Conservation (phyloP, 2,329 filamentous ascomycete genomes). For the Biscogniauxia mediterranea region DNA sequence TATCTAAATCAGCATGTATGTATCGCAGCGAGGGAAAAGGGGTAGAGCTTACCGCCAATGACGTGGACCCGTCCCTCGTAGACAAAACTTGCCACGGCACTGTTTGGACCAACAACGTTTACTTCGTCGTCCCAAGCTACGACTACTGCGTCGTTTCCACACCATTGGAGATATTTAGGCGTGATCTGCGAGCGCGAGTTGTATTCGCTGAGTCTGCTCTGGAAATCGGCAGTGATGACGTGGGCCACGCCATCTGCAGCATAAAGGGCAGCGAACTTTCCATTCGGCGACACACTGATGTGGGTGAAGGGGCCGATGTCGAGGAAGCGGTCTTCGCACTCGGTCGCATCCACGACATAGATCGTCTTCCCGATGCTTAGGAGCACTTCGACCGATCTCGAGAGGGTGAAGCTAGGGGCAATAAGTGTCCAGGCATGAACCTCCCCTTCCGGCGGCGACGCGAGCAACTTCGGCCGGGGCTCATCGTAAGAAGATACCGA, state of each 20-base stretch:
- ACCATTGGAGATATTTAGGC: constrained; percentile 91
- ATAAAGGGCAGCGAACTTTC: constrained; percentile 83
- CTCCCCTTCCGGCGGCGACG: constrained; percentile 70
- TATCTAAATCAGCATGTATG: constrained; percentile 30
- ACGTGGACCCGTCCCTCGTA: constrained; percentile 92
- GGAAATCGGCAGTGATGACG: constrained; percentile 94
- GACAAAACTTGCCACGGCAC: constrained; percentile 73
- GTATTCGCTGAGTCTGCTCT: constrained; percentile 87
- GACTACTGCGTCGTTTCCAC: constrained; percentile 88
- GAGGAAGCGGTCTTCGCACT: constrained; percentile 86
- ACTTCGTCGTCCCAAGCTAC: constrained; percentile 98
- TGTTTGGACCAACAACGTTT: constrained; percentile 84
- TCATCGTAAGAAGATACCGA: constrained; percentile 88
- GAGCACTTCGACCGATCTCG: constrained; percentile 88
- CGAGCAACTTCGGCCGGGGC: constrained; percentile 80
- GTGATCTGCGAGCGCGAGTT: constrained; percentile 81
- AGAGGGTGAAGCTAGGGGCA: constrained; percentile 82
- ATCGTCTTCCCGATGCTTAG: constrained; percentile 82
- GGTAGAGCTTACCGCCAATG: constrained; percentile 63
- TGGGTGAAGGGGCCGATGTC: constrained; percentile 92
- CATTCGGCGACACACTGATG: constrained; percentile 87
- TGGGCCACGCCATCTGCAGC: constrained; percentile 82
- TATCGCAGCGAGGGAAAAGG: neutral
- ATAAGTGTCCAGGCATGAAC: constrained; percentile 89
- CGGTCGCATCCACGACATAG: constrained; percentile 81